These are phyloP conservation scores for Leccinum truebloodii DNA, from an alignment of 768 basidiomycete genomes.

Conservation along the genomic window DNA sequence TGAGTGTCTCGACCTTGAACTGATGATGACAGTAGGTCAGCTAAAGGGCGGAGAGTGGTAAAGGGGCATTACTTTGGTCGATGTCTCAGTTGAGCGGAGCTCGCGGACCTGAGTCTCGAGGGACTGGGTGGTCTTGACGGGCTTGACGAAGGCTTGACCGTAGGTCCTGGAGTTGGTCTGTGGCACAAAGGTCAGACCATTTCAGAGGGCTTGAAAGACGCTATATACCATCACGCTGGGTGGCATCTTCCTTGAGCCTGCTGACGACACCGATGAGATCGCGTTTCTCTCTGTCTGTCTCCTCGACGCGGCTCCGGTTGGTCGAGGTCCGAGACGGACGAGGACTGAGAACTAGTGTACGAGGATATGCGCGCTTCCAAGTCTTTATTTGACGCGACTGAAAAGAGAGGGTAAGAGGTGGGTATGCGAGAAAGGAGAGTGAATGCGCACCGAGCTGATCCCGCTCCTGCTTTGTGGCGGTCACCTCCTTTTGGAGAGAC, in stretches of 20 bases:
- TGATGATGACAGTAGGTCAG: no score
- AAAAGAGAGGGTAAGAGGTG: conserved; percentile 15
- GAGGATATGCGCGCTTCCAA: conserved; percentile 58
- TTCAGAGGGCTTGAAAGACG: not conserved
- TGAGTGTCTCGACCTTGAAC: not conserved
- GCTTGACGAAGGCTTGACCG: conserved; percentile 72
- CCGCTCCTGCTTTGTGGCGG: conserved; percentile 57
- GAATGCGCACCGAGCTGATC: conserved; percentile 61
- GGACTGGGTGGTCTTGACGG: conserved; percentile 67
- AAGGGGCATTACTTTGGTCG: conserved; percentile 58
- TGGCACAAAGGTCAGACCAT: conserved; percentile 3
- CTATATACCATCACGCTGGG: conserved; percentile 70
- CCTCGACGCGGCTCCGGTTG: conserved; percentile 52
- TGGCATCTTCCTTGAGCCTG: conserved; percentile 73
- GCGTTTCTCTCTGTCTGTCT: conserved; percentile 87
- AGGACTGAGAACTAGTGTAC: conserved; percentile 57
- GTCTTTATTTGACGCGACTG: conserved; percentile 46
- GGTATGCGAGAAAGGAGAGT: conserved; percentile 5
- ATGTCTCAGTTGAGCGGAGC: conserved; percentile 70
- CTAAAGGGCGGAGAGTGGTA: not conserved
- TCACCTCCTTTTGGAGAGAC: conserved; percentile 54
- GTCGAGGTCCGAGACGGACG: conserved; percentile 64
- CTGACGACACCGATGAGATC: conserved; percentile 84
- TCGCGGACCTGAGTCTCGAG: conserved; percentile 72
- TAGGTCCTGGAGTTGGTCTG: conserved; percentile 73